A percentile compares a stretch with the other conserved stretches of the same genome.
Evolutionary conservation across 192 early-diverging fungal species (phyloP).

Genomic region (Linnemannia zychae): DNA sequence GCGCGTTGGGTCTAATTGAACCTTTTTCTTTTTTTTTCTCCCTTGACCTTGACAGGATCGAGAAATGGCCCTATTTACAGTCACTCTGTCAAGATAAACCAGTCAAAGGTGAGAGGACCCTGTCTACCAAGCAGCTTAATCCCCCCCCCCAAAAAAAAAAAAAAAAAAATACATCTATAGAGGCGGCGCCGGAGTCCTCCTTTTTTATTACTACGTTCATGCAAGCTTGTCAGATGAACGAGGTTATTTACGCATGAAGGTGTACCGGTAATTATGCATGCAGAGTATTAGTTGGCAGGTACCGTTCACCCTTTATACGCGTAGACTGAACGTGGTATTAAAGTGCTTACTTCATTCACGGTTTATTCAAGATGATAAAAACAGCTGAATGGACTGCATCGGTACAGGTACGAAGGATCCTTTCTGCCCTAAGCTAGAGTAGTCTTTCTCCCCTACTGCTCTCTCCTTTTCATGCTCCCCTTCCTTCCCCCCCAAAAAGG

Average conservation of each 20-base stretch:
- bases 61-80: background rate
- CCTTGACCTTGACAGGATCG: background rate
- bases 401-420: no score
- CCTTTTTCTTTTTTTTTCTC: background rate
- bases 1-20: background rate
- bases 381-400: no score
- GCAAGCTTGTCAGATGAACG: slow-evolving; percentile 5
- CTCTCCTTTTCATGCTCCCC: no score
- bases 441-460: no score
- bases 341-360: no score
- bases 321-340: background rate
- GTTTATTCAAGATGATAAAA: no score
- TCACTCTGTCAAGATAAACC: background rate
- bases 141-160: background rate
- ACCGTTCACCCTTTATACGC: background rate
- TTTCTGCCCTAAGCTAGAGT: no score
- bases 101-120: background rate
- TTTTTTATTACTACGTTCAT: background rate
- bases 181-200: no score
- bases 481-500: no score
- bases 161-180: background rate
- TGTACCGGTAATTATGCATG: background rate
- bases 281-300: background rate
- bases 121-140: background rate
- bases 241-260: background rate